Percentiles rank a stretch among this genome's conserved stretches.
Conservation (phyloP, 495 filamentous ascomycete species). For the Xylaria flabelliformis region DNA sequence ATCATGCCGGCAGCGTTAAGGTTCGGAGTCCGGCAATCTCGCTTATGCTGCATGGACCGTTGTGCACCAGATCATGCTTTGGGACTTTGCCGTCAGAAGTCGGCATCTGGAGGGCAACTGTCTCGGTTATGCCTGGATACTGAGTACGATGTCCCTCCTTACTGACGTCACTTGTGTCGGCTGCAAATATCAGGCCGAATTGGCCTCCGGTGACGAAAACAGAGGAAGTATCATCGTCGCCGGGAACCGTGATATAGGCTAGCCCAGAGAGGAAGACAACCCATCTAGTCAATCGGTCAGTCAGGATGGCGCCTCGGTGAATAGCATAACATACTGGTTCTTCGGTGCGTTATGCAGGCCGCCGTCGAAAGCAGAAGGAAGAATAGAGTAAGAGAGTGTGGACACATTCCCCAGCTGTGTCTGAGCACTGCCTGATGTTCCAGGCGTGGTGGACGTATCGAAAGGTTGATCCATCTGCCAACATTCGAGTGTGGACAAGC, state of each 20-base stretch:
- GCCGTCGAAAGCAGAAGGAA: conserved; percentile 56
- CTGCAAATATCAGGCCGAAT: conserved; percentile 55
- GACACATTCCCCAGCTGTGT: conserved; percentile 45
- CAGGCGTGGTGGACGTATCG: conserved; percentile 47
- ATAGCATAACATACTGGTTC: conserved; percentile 48
- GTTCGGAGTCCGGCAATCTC: conserved; percentile 29
- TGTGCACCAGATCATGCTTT: conserved; percentile 47
- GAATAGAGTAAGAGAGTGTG: conserved; percentile 48
- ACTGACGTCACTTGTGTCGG: conserved; percentile 58
- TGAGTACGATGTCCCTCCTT: conserved; percentile 53
- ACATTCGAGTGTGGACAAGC: conserved; percentile 59
- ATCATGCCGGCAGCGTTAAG: conserved; percentile 3
- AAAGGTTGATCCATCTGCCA: conserved; percentile 58
- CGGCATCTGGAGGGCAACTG: conserved; percentile 52
- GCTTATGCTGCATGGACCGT: conserved; percentile 27
- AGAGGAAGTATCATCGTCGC: conserved; percentile 40
- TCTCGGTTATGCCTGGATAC: conserved; percentile 54
- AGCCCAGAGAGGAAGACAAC: conserved; percentile 59
- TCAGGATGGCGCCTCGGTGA: not conserved
- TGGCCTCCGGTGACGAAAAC: conserved; percentile 54
- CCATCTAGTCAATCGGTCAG: conserved; percentile 45
- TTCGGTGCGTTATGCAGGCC: conserved; percentile 59
- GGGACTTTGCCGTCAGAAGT: conserved; percentile 47
- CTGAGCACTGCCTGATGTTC: conserved; percentile 47
- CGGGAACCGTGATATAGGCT: conserved; percentile 58